Evolutionary conservation across 1,284 basidiomycete genomes (phyloP), one percentile per base, ranked within the genome.

Genomic region (Boletus smithii): DNA sequence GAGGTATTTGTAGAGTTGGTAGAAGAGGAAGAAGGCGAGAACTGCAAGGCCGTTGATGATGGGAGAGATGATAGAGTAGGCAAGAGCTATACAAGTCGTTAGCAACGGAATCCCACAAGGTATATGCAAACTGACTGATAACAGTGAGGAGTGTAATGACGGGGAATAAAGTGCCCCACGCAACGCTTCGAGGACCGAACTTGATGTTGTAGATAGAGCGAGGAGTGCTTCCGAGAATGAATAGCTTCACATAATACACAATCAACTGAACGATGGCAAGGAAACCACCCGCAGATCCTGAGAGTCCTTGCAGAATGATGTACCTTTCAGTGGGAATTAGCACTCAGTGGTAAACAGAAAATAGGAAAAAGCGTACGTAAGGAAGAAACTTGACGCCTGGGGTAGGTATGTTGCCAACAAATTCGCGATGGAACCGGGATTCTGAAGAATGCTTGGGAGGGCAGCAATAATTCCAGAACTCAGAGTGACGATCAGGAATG

Each of bases 31-130:
- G 75, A 97, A 97, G 3, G 89, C 84, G 37, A 79, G 75, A 48
- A 81, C 81, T 2, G 91, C 85, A 41, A 99, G 84, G 13, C 95
- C 95, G 61, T 92, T 95, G 71, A 97, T 90, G 61, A 99, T 79
- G 0, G 95, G 95, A 2, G 92, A 86, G 57, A 99, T 95, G 65
- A 97, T 80, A 42, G 85, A 87, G 72, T 99, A 99, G 3, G 81
- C 83, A 32, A 85, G 65, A 4, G 80, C 83, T 85, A 50, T 14
- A 46, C 8, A 24, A 40, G n/a, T 42, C 8, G 16, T 67, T 20
- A 59, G 46, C 33, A 24, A 32, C 16, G 10, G 24, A 33, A 17
- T 36, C 34, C 16, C 13, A 10, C 8, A 18, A 31, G 4, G 2
- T 18, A 22, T 5, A 23, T 16, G 6, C 23, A 22, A 29, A 77